Percentiles rank a stretch among this genome's conserved stretches.
Conservation (phyloP, 2,329 filamentous ascomycete species). For the Fusarium udum region DNA sequence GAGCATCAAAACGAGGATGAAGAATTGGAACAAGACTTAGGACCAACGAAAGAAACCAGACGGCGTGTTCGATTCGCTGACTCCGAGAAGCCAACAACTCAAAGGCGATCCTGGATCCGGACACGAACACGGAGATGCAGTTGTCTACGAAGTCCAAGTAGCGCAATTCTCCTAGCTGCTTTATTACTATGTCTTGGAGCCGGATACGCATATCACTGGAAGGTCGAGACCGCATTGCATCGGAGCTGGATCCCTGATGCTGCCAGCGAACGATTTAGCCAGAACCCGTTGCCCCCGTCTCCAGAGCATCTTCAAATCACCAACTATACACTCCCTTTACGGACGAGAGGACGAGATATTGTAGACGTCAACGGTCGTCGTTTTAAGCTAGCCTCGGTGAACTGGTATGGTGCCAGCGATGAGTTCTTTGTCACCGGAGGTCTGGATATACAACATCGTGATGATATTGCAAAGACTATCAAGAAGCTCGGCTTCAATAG, state of each 20-base stretch:
- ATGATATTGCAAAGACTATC: slow-evolving; percentile 68
- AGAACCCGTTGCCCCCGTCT: slow-evolving; percentile 59
- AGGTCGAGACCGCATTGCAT: slow-evolving; percentile 54
- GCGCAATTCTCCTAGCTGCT: slow-evolving; percentile 52
- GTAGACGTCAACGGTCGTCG: slow-evolving; percentile 65
- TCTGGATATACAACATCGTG: slow-evolving; percentile 70
- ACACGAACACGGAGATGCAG: slow-evolving; percentile 13
- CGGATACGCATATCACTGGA: slow-evolving; percentile 56
- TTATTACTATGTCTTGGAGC: slow-evolving; percentile 34
- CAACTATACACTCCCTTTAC: slow-evolving; percentile 65
- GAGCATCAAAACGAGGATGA: background rate
- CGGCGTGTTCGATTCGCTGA: slow-evolving; percentile 14
- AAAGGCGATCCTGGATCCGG: background rate
- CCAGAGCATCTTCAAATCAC: slow-evolving; percentile 54
- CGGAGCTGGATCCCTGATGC: slow-evolving; percentile 61
- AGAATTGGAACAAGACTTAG: background rate
- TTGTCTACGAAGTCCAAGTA: slow-evolving; percentile 24
- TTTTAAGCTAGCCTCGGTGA: slow-evolving; percentile 71
- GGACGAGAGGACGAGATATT: slow-evolving; percentile 67
- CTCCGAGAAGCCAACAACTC: slow-evolving; percentile 2
- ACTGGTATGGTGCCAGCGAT: slow-evolving; percentile 78
- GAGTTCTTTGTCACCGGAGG: slow-evolving; percentile 72
- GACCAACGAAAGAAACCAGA: background rate
- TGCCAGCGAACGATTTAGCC: slow-evolving; percentile 56
- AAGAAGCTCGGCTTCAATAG: slow-evolving; percentile 74